Percentiles rank a stretch among this genome's conserved stretches.
Conservation (phyloP, 2,329 filamentous ascomycete genomes). For the Scedosporium dehoogii region DNA sequence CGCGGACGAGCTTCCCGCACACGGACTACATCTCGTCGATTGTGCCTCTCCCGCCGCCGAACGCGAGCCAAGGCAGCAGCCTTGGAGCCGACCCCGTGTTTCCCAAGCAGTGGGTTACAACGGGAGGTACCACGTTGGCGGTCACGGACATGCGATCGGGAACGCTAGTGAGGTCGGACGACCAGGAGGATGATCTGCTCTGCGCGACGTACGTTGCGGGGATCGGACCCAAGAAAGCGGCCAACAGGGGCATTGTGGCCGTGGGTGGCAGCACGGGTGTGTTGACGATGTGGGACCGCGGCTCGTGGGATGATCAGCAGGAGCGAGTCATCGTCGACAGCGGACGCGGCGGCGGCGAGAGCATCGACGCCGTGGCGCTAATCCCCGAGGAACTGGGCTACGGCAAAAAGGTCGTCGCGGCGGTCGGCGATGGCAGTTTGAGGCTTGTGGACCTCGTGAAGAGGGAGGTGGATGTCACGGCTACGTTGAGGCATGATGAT, state of each 20-base stretch:
- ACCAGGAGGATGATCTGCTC: constrained; percentile 91
- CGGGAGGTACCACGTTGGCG: constrained; percentile 81
- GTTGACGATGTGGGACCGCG: constrained; percentile 86
- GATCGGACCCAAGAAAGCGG: constrained; percentile 53
- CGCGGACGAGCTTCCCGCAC: constrained; percentile 77
- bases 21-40: constrained; percentile 88
- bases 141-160: constrained; percentile 82
- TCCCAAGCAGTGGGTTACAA: constrained; percentile 90
- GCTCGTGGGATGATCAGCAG: constrained; percentile 91
- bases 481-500: constrained; percentile 64
- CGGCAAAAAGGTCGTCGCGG: constrained; percentile 62
- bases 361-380: constrained; percentile 66
- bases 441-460: constrained; percentile 64
- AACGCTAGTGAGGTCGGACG: constrained; percentile 79
- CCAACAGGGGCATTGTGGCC: constrained; percentile 59
- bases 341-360: constrained; percentile 54
- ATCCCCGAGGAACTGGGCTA: constrained; percentile 63
- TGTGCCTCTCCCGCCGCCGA: constrained; percentile 69
- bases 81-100: constrained; percentile 69
- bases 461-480: constrained; percentile 61
- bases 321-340: constrained; percentile 70
- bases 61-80: constrained; percentile 36
- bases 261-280: constrained; percentile 73
- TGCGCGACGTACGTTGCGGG: constrained; percentile 70
- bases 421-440: constrained; percentile 70